Evolutionary conservation across 345 rosid species (phyloP).

Genomic region (Trapa bicornis): DNA sequence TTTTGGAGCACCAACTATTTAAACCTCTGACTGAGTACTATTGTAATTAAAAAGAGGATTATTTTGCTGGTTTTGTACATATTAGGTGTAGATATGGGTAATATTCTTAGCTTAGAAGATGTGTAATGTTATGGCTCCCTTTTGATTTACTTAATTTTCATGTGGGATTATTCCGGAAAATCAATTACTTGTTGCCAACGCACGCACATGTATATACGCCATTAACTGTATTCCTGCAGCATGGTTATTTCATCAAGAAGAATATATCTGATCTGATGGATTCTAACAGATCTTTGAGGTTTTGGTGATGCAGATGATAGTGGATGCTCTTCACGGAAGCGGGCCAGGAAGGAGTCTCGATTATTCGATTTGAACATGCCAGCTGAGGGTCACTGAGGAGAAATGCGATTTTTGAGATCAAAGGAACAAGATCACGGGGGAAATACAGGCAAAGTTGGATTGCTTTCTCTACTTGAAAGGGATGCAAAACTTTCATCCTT

Average conservation of each 20-base stretch:
- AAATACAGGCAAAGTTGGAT: constrained; percentile 18
- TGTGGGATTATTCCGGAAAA: neutral
- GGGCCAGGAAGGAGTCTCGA: constrained; percentile 38
- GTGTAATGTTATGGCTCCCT: neutral
- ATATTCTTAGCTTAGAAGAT: too few species aligned
- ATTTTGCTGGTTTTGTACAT: too few species aligned
- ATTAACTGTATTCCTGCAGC: too few species aligned
- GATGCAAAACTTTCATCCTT: neutral
- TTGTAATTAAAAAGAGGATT: too few species aligned
- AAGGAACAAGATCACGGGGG: constrained; percentile 9
- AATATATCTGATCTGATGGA: neutral
- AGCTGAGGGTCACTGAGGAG: constrained; percentile 44
- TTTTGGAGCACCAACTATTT: neutral
- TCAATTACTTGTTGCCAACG: neutral
- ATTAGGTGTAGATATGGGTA: too few species aligned
- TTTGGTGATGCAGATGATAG: constrained; percentile 20
- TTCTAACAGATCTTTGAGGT: constrained; percentile 6
- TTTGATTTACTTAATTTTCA: neutral
- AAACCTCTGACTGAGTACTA: neutral
- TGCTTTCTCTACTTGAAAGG: constrained; percentile 9
- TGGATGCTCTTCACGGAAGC: constrained; percentile 44
- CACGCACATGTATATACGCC: neutral
- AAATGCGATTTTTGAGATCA: constrained; percentile 13
- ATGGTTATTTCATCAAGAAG: too few species aligned
- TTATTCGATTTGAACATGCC: constrained; percentile 75